These are phyloP conservation scores for Alternaria hordeiaustralica DNA, from an alignment of 2,329 filamentous ascomycete species.

Conservation along the genomic window DNA sequence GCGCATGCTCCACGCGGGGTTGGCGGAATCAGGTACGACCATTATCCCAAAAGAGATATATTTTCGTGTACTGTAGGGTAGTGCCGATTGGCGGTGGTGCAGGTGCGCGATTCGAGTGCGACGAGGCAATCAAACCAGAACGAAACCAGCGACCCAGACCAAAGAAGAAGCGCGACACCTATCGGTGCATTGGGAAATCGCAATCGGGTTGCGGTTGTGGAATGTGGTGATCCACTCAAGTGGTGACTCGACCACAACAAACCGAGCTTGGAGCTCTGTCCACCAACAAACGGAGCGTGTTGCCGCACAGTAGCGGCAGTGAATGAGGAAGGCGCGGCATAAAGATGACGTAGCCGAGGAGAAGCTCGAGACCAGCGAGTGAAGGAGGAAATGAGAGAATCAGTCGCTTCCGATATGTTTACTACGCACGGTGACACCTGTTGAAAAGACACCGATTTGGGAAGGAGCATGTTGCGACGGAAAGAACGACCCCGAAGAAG, in stretches of 20 bases:
- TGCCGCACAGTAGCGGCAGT: constrained; percentile 7
- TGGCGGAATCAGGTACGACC: not conserved
- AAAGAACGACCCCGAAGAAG: not conserved
- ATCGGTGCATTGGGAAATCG: not conserved
- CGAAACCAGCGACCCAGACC: not conserved
- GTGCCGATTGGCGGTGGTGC: not conserved
- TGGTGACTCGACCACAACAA: not conserved
- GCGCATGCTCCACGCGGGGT: constrained; percentile 1
- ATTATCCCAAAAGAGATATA: not conserved
- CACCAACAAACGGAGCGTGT: constrained; percentile 20
- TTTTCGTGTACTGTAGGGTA: not conserved
- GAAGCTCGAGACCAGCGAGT: not conserved
- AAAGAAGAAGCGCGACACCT: not conserved
- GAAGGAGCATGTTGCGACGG: not conserved
- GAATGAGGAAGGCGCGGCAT: constrained; percentile 13
- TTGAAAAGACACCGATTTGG: not conserved
- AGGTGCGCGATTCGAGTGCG: not conserved
- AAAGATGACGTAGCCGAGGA: constrained; percentile 11
- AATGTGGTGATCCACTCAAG: not conserved
- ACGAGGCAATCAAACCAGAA: not conserved
- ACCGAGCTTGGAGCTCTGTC: not conserved
- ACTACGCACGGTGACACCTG: not conserved
- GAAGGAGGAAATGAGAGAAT: not conserved
- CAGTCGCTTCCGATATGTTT: not conserved
- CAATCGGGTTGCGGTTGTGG: not conserved